phyloP scores from a whole-genome alignment of 1,284 basidiomycete genomes.

The Ceratobasidium papillatum region DNA sequence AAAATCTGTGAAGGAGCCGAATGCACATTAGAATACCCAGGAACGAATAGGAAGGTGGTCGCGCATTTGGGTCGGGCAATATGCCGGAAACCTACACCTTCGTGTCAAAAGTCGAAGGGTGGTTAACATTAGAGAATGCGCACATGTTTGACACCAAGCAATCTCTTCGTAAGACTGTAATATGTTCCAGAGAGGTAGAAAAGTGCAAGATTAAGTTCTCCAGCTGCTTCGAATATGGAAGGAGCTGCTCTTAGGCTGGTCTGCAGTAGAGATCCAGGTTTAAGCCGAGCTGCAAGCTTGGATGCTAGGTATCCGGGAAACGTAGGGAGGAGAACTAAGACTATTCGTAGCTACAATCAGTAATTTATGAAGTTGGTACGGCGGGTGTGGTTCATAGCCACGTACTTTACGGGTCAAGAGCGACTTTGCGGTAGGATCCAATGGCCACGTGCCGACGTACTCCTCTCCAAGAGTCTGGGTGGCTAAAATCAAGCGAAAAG shows the following conservation, averaged over 20 bases:
- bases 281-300: constrained; percentile 57
- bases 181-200: constrained; percentile 86
- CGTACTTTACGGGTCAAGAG: constrained; percentile 55
- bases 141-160: constrained; percentile 79
- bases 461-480: constrained; percentile 89
- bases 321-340: constrained; percentile 71
- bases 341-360: constrained; percentile 54
- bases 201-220: constrained; percentile 80
- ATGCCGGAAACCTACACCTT: constrained; percentile 70
- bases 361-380: background rate
- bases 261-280: background rate
- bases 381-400: background rate
- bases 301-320: constrained; percentile 68
- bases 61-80: constrained; percentile 72
- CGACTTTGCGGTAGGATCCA: constrained; percentile 56
- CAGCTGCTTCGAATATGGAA: constrained; percentile 59
- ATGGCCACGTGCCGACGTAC: constrained; percentile 87
- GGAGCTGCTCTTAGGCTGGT: constrained; percentile 58
- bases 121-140: constrained; percentile 48
- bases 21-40: constrained; percentile 79
- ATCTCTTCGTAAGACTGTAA: constrained; percentile 76
- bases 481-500: constrained; percentile 56
- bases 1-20: constrained; percentile 72
- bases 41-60: constrained; percentile 84
- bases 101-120: background rate